These are phyloP conservation scores for Podospora fimiseda DNA, from an alignment of 495 filamentous ascomycete species.

Conservation along the genomic window DNA sequence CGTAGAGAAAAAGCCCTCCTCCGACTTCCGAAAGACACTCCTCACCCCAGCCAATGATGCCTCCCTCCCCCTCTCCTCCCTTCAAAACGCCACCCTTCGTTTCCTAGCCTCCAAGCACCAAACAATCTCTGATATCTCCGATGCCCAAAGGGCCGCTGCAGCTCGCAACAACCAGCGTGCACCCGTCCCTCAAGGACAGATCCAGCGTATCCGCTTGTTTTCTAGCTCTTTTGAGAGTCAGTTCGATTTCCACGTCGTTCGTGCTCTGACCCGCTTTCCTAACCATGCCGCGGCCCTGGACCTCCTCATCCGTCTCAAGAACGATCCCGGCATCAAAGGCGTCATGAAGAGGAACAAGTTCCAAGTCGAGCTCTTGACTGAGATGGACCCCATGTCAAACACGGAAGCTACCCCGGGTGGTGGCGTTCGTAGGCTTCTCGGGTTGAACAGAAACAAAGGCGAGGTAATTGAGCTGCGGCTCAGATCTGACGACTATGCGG, in stretches of 20 bases:
- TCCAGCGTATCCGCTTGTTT: too few species aligned
- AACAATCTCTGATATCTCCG: slow-evolving; percentile 34
- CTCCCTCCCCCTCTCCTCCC: slow-evolving; percentile 19
- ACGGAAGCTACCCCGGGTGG: slow-evolving; percentile 59
- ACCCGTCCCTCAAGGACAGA: too few species aligned
- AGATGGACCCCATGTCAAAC: slow-evolving; percentile 86
- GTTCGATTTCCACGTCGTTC: slow-evolving; percentile 78
- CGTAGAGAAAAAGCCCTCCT: slow-evolving; percentile 24
- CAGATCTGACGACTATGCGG: slow-evolving; percentile 88
- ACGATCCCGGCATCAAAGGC: slow-evolving; percentile 77
- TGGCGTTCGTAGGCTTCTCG: slow-evolving; percentile 70
- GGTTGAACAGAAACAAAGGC: slow-evolving; percentile 80
- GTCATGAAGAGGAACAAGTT: slow-evolving; percentile 81
- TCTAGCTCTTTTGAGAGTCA: too few species aligned
- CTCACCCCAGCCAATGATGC: slow-evolving; percentile 36
- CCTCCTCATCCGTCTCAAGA: slow-evolving; percentile 72
- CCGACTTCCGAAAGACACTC: slow-evolving; percentile 47
- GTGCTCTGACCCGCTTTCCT: slow-evolving; percentile 74
- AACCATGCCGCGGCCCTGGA: slow-evolving; percentile 55
- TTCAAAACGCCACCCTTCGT: slow-evolving; percentile 28
- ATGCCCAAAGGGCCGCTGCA: too few species aligned
- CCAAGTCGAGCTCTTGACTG: slow-evolving; percentile 79
- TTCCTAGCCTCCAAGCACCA: slow-evolving; percentile 22
- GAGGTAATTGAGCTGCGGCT: slow-evolving; percentile 88
- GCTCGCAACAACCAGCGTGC: too few species aligned